phyloP scores from a whole-genome alignment of 305 asterid genomes.

The Solanum chacoense region DNA sequence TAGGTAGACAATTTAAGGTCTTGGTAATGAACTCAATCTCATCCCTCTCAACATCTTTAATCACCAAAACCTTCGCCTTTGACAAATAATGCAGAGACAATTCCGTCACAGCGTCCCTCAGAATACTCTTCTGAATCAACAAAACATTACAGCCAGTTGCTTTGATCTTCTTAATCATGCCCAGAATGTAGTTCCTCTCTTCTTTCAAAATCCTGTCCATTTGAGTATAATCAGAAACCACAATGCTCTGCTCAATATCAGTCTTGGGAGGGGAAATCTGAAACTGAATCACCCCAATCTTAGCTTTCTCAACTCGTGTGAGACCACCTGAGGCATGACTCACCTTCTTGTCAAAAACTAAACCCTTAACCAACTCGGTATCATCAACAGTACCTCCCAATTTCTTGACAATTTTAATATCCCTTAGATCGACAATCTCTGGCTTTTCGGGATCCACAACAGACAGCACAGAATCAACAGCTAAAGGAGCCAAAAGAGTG shows the following conservation, averaged over 20 bases:
- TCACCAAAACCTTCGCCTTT: constrained; percentile 82
- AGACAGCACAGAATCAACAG: constrained; percentile 86
- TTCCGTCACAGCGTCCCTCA: constrained; percentile 95
- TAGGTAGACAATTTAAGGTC: constrained; percentile 93
- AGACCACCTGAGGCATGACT: constrained; percentile 92
- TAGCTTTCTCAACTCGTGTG: constrained; percentile 78
- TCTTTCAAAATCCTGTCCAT: constrained; percentile 98
- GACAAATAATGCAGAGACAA: constrained; percentile 88
- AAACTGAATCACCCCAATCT: constrained; percentile 84
- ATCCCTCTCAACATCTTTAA: constrained; percentile 93
- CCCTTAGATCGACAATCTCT: constrained; percentile 80
- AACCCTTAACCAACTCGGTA: constrained; percentile 71
- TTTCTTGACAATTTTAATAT: constrained; percentile 83
- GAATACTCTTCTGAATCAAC: constrained; percentile 94
- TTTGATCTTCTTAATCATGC: constrained; percentile 94
- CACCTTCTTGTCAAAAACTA: constrained; percentile 93
- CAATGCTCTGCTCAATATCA: constrained; percentile 92
- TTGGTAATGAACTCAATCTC: constrained; percentile 97
- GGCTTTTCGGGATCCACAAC: constrained; percentile 87
- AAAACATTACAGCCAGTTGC: constrained; percentile 85
- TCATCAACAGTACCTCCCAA: constrained; percentile 92
- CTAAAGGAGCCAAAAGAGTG: constrained; percentile 84
- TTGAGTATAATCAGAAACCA: constrained; percentile 93
- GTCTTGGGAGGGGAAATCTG: constrained; percentile 97
- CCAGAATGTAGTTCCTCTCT: constrained; percentile 86